phyloP scores from a whole-genome alignment of 1,139 yeast genomes.

The Meyerozyma sp. region DNA sequence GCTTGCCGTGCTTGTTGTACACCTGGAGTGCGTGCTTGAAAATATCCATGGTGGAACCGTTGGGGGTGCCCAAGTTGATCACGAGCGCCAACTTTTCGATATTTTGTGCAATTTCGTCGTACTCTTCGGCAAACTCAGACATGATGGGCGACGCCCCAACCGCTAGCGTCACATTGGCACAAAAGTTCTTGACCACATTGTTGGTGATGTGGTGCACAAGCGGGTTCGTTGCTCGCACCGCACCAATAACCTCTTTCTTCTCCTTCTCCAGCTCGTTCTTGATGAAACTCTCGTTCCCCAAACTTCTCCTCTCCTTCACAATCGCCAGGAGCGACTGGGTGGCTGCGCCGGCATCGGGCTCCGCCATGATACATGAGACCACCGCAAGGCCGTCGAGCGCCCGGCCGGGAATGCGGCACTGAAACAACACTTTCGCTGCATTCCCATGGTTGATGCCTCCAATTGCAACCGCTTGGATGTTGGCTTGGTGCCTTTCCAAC shows the following conservation, averaged over 20 bases:
- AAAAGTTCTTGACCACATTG: slow-evolving; percentile 80
- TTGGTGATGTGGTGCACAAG: slow-evolving; percentile 87
- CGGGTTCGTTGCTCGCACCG: slow-evolving; percentile 31
- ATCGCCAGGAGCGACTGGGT: slow-evolving; percentile 30
- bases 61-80: slow-evolving; percentile 75
- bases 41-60: slow-evolving; percentile 35
- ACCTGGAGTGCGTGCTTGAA: slow-evolving; percentile 50
- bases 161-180: slow-evolving; percentile 86
- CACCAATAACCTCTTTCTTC: neutral
- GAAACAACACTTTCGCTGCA: slow-evolving; percentile 50
- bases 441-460: slow-evolving; percentile 80
- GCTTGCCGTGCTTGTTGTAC: slow-evolving; percentile 55
- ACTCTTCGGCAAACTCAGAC: slow-evolving; percentile 77
- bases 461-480: slow-evolving; percentile 64
- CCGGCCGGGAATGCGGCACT: slow-evolving; percentile 43
- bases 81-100: slow-evolving; percentile 53
- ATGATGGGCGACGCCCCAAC: slow-evolving; percentile 86
- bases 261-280: too few species aligned
- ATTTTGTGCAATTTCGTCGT: slow-evolving; percentile 54
- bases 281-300: too few species aligned
- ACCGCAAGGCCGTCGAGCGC: slow-evolving; percentile 75
- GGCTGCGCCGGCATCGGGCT: slow-evolving; percentile 50
- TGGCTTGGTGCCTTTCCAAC: slow-evolving; percentile 26
- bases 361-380: slow-evolving; percentile 83
- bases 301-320: neutral